Base-by-base conservation (phyloP, 2,329 filamentous ascomycete species). In the Microsporum audouinii region DNA sequence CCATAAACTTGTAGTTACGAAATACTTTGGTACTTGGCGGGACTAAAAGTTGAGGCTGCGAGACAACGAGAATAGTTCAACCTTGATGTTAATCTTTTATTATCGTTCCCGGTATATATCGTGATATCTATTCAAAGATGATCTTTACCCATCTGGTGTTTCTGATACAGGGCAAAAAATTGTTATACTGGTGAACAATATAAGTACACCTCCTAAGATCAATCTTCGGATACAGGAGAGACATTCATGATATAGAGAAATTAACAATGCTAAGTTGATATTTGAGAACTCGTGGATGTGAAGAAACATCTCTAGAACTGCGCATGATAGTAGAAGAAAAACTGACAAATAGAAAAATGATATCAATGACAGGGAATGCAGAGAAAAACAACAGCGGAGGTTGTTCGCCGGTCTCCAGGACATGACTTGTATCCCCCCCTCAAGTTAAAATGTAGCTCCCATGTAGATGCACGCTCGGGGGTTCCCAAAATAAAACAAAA, bases 401-500 rank as follows among this genome's bases (percentile, higher is more conserved):
- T 34, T 36, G 29, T 55, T 55, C 36, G 51, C 51, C 51, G 51
- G 51, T 55, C 51, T 55, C 51, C 51, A 55, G 51, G 51, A 55
- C 51, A 23, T 55, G 51, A 55, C 31, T 34, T 38, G 51, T 55
- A 36, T 55, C 17, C 29, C 51, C 14, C 31, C 51, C 51, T 55
- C 51, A 55, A 31, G 31, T 55, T 55, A 55, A 55, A 55, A 34
- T 34, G 51, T 55, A 55, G 51, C 51, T 55, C 51, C 51, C 51
- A 55, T 55, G 51, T 55, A 55, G 51, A 55, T 55, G 51, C 51
- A 55, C 51, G 51, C 51, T 55, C 51, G 12, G 33, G 51, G 51
- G 31, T 36, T 55, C 31, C 51, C 51, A n/a, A 55, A 55, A 55
- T 17, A 55, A 55, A 55, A 7, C 17, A 23, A n/a, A 36, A 36